Conservation (phyloP, 371 early-diverging fungal species). For the Circinella minor region DNA sequence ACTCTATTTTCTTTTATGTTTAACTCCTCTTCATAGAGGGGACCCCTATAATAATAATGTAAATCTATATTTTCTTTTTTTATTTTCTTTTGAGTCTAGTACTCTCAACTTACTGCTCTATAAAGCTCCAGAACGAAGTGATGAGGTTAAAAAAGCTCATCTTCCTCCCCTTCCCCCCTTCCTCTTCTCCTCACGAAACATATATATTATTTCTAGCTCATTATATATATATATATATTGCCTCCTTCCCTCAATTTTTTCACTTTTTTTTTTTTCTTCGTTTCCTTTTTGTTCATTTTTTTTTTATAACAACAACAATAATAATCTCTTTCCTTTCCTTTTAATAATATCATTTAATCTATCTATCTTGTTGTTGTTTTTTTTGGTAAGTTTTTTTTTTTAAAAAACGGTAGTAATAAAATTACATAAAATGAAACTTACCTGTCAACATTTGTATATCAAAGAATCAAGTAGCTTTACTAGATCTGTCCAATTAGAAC, state of each 20-base stretch:
- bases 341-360: background rate
- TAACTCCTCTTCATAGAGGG: no score
- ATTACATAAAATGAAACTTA: no score
- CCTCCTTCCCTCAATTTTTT: background rate
- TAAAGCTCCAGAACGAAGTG: no score
- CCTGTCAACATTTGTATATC: no score
- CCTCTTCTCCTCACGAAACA: background rate
- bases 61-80: no score
- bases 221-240: background rate
- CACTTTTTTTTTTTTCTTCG: background rate
- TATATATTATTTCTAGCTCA: background rate
- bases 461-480: background rate
- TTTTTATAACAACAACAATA: background rate
- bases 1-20: background rate
- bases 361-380: background rate
- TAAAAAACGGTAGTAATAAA: background rate
- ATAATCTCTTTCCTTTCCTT: conserved; percentile 12
- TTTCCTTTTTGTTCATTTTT: conserved; percentile 8
- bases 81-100: background rate
- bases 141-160: no score
- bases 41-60: conserved; percentile 2
- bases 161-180: no score
- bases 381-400: background rate
- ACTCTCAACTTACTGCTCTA: no score
- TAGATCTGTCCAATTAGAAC: background rate